Evolutionary conservation across 352 stramenopile genomes (phyloP).

Genomic region (Globisporangium takayamanum): DNA sequence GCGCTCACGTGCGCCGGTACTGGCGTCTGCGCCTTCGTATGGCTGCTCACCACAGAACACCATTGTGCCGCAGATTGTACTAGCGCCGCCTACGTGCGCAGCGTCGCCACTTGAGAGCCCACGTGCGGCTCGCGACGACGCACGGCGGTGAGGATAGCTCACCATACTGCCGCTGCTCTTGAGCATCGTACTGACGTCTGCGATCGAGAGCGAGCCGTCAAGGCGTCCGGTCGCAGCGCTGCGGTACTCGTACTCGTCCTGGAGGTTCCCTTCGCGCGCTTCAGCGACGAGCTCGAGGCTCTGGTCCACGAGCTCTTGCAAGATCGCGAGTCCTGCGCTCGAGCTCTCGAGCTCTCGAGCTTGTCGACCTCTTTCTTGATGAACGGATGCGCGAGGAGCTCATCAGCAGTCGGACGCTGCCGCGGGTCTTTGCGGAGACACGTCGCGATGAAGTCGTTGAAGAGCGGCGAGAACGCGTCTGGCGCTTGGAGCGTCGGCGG

Average conservation of each 20-base stretch:
- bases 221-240: conserved; percentile 40
- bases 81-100: conserved; percentile 1
- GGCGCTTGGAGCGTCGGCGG: conserved; percentile 44
- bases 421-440: conserved; percentile 67
- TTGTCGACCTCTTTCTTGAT: conserved; percentile 49
- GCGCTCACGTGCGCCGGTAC: conserved; percentile 15
- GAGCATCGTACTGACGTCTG: conserved; percentile 66
- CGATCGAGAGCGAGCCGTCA: conserved; percentile 54
- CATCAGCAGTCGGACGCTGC: conserved; percentile 35
- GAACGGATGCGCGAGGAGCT: conserved; percentile 56
- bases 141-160: conserved; percentile 10
- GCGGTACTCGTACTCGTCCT: conserved; percentile 55
- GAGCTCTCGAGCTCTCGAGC: conserved; percentile 24
- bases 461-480: conserved; percentile 34
- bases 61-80: conserved; percentile 36
- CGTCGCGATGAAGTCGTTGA: conserved; percentile 48
- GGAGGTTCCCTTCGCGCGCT: conserved; percentile 31
- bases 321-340: conserved; percentile 36
- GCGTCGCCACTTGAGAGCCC: neutral
- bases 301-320: conserved; percentile 69
- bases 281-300: conserved; percentile 59
- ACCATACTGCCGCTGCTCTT: conserved; percentile 20
- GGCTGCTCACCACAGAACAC: conserved; percentile 24
- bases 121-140: conserved; percentile 6
- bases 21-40: neutral